Percentiles rank a stretch among this genome's conserved stretches.
phyloP scores from a whole-genome alignment of 2,329 filamentous ascomycete genomes.

The Helotiales sp. region DNA sequence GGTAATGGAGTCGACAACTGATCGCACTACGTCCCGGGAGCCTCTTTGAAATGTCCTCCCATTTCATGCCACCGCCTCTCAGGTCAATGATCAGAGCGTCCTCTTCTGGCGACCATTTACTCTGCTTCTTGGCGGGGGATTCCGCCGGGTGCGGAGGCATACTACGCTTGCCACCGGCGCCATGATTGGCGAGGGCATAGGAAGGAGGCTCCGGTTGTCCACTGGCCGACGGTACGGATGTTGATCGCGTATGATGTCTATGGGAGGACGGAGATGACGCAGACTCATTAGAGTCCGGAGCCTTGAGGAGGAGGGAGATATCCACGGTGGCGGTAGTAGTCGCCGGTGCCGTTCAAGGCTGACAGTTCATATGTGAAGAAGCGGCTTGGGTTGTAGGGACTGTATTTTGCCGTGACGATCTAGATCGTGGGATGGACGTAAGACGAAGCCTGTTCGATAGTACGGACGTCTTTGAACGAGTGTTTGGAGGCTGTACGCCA shows the following conservation, averaged over 20 bases:
- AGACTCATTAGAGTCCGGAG: constrained; percentile 74
- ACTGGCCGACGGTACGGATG: constrained; percentile 37
- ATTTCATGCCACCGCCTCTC: constrained; percentile 91
- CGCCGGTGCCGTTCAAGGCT: constrained; percentile 43
- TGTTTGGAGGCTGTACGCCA: constrained; percentile 27
- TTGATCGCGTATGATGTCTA: constrained; percentile 41
- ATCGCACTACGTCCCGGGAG: constrained; percentile 91
- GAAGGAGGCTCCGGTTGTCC: constrained; percentile 34
- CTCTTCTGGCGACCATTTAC: constrained; percentile 94
- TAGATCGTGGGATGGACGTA: constrained; percentile 5
- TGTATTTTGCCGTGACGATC: constrained; percentile 23
- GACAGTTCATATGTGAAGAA: constrained; percentile 43
- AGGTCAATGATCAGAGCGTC: constrained; percentile 93
- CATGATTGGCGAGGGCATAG: constrained; percentile 35
- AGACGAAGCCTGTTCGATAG: constrained; percentile 28
- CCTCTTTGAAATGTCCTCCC: constrained; percentile 95
- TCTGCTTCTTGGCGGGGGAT: constrained; percentile 88
- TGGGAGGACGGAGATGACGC: constrained; percentile 52
- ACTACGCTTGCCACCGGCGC: constrained; percentile 51
- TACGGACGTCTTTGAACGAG: constrained; percentile 16
- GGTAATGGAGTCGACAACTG: constrained; percentile 92
- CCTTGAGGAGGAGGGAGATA: constrained; percentile 89
- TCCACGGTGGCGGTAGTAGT: constrained; percentile 76
- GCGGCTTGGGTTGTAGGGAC: constrained; percentile 5
- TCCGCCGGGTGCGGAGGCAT: constrained; percentile 61